Evolutionary conservation across 805 yeast species (phyloP), one percentile per base, ranked within the genome.

Genomic region (Teunomyces tritomae): DNA sequence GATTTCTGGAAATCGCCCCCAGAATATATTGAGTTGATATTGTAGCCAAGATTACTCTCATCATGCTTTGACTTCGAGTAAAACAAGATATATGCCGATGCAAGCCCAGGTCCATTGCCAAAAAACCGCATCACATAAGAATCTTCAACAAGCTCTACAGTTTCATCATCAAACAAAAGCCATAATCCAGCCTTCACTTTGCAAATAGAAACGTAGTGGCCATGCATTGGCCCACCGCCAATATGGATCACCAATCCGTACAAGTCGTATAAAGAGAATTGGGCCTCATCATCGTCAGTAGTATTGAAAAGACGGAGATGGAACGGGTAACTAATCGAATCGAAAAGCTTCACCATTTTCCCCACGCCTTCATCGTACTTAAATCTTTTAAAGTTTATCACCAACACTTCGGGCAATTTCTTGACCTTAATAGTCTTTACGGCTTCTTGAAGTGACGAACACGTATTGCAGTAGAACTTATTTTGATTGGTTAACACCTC

Each of bases 141-240:
- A 52, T 89, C 96, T 54, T 85, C 89, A 8, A 94, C 90, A 11
- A 85, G 71, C 62, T 92, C 97, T 1, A 92, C 97, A 4, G 94
- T 84, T 64, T 94, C 98, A 64, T 94, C 99, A 63, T 94, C 99
- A 68, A 88, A 94, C 48, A 94, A 68, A 28, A 94, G 69, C 99
- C 99, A 94, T 0, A 96, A 91, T 35, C 81, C 79, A 17, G 78
- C 74, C 46, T 79, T 83, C 4, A 90, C 85, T 61, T 89, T 89
- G 50, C 94, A 85, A 4, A 94, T 71, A 0, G 96, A 79, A 8
- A 94, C 92, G 64, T 94, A 94, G 63, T 94, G 99, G 0, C 99
- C 99, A 67, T 91, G 97, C 71, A 89, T 90, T 1, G 98, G 97
- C 0, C 98, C 97, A 3, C 97, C 96, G 5, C 99, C 99, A 55